These are phyloP conservation scores for Cornus controversa DNA, from an alignment of 148 eudicot species.

Conservation along the genomic window DNA sequence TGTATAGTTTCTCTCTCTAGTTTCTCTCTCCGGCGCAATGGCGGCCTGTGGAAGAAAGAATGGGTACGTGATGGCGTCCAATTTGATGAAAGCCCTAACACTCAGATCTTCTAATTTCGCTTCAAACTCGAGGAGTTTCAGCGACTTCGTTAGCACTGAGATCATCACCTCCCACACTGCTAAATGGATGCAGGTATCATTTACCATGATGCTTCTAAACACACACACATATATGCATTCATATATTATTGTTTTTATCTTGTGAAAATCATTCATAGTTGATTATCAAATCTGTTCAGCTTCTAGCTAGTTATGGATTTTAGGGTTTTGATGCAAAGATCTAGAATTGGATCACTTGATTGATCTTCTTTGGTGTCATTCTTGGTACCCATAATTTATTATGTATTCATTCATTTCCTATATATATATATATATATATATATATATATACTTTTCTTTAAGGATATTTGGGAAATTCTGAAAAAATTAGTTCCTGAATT, in stretches of 20 bases:
- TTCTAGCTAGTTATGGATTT: neutral
- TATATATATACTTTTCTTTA: too few species aligned
- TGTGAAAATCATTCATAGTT: too few species aligned
- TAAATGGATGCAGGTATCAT: conserved; percentile 85
- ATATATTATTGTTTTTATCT: neutral
- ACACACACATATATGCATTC: neutral
- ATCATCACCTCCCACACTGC: conserved; percentile 69
- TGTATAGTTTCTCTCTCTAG: neutral
- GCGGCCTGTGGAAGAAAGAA: conserved; percentile 31
- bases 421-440: too few species aligned
- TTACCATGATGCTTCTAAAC: neutral
- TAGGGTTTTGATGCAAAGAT: neutral
- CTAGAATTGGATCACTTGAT: neutral
- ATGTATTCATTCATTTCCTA: too few species aligned
- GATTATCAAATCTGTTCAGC: neutral
- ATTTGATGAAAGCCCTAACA: conserved; percentile 43
- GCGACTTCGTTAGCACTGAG: conserved; percentile 49
- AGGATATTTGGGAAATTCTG: neutral
- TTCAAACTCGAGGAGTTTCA: conserved; percentile 38
- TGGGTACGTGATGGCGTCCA: conserved; percentile 45
- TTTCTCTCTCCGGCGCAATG: conserved; percentile 3
- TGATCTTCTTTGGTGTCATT: too few species aligned
- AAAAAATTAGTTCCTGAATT: neutral
- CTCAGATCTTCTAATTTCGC: conserved; percentile 21
- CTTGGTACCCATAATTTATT: too few species aligned